phyloP scores from a whole-genome alignment of 139 green algal genomes.

The Chlorella sp. region DNA sequence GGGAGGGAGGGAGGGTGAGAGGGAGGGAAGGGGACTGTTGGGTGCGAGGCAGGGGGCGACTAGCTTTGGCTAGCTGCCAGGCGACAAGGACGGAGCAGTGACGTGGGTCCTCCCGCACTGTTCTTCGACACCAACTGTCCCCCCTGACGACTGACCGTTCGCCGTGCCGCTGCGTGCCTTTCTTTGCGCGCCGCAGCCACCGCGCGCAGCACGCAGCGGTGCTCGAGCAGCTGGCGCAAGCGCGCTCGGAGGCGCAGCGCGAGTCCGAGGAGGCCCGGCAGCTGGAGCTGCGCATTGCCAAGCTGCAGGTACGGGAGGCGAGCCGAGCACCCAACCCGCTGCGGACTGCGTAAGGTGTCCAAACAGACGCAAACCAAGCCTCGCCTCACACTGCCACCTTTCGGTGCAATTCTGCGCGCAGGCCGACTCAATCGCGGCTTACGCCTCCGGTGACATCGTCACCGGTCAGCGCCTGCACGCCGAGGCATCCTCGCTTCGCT shows the following conservation, averaged over 20 bases:
- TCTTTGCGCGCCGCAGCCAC: too few species aligned
- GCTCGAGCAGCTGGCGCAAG: background rate
- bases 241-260: background rate
- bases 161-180: too few species aligned
- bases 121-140: too few species aligned
- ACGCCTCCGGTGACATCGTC: background rate
- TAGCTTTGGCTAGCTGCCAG: too few species aligned
- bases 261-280: background rate
- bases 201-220: background rate
- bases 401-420: background rate
- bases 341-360: background rate
- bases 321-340: background rate
- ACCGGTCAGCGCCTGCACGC: background rate
- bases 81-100: too few species aligned
- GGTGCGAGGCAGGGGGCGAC: background rate
- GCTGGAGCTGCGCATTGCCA: background rate
- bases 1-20: background rate
- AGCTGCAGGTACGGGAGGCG: background rate
- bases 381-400: background rate
- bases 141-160: too few species aligned
- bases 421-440: background rate
- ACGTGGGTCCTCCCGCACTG: too few species aligned
- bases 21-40: background rate
- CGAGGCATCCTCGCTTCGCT: too few species aligned
- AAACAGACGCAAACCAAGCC: background rate